These are phyloP conservation scores for Solanum chaucha DNA, from an alignment of 257 asterid genomes.

Conservation along the genomic window DNA sequence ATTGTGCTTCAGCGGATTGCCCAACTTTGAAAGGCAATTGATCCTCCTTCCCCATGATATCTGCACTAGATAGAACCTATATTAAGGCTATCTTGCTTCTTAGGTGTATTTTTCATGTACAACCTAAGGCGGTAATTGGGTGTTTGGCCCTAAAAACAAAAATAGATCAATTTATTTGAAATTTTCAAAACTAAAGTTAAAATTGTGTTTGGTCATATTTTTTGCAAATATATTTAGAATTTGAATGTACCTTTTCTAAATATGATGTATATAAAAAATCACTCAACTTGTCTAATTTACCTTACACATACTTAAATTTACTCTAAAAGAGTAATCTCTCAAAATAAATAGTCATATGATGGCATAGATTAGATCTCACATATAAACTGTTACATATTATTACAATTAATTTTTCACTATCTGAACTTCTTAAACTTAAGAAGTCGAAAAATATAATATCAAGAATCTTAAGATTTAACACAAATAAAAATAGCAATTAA, in stretches of 20 bases:
- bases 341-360: not conserved
- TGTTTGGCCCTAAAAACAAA: not conserved
- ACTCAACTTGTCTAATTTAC: not conserved
- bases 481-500: not conserved
- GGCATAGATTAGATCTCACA: not conserved
- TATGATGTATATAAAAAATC: not conserved
- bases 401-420: not conserved
- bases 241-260: no score
- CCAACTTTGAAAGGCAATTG: slow-evolving; percentile 9
- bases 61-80: not conserved
- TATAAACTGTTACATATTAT: not conserved
- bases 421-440: not conserved
- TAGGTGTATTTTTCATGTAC: not conserved
- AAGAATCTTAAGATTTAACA: not conserved
- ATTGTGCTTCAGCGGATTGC: slow-evolving; percentile 10
- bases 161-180: not conserved
- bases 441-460: not conserved
- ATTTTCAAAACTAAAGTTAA: not conserved
- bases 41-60: not conserved
- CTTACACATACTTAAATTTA: not conserved
- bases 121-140: not conserved
- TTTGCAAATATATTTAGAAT: not conserved
- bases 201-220: not conserved
- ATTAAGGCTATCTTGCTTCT: not conserved
- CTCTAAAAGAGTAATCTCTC: not conserved